Conservation (phyloP, 1,284 basidiomycete species). For the Cutaneotrichosporon cavernicola region DNA sequence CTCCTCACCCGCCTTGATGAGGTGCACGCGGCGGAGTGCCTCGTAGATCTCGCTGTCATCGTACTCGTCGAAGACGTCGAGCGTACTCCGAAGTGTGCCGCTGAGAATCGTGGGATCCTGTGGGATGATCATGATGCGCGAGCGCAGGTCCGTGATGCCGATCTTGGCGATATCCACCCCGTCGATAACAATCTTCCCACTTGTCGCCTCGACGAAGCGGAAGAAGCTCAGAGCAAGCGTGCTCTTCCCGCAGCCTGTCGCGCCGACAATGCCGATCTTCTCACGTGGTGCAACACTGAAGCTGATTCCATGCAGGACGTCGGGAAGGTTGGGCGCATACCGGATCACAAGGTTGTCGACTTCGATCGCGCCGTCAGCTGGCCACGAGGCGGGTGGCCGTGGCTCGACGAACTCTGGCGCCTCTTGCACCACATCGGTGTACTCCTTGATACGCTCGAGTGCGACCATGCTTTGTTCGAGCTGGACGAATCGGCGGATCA, state of each 20-base stretch:
- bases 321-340: constrained; percentile 76
- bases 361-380: constrained; percentile 68
- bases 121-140: constrained; percentile 82
- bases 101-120: constrained; percentile 90
- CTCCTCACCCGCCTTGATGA: constrained; percentile 58
- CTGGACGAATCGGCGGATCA: constrained; percentile 68
- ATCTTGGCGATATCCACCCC: constrained; percentile 77
- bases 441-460: constrained; percentile 74
- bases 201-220: constrained; percentile 86
- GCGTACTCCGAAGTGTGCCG: constrained; percentile 76
- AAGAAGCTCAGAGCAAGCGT: constrained; percentile 92
- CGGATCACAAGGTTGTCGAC: constrained; percentile 79
- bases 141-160: constrained; percentile 81
- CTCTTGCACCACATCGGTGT: constrained; percentile 74
- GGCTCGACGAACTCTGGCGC: constrained; percentile 79
- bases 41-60: constrained; percentile 82
- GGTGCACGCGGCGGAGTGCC: constrained; percentile 79
- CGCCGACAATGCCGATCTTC: constrained; percentile 78
- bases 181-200: constrained; percentile 80
- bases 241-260: constrained; percentile 73
- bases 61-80: constrained; percentile 90
- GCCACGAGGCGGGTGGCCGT: constrained; percentile 79
- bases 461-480: constrained; percentile 93
- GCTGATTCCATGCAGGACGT: constrained; percentile 77
- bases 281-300: constrained; percentile 72